Percentiles rank a stretch among this genome's conserved stretches.
Conservation (phyloP, 768 basidiomycete genomes). For the Kockovaella imperatae region DNA sequence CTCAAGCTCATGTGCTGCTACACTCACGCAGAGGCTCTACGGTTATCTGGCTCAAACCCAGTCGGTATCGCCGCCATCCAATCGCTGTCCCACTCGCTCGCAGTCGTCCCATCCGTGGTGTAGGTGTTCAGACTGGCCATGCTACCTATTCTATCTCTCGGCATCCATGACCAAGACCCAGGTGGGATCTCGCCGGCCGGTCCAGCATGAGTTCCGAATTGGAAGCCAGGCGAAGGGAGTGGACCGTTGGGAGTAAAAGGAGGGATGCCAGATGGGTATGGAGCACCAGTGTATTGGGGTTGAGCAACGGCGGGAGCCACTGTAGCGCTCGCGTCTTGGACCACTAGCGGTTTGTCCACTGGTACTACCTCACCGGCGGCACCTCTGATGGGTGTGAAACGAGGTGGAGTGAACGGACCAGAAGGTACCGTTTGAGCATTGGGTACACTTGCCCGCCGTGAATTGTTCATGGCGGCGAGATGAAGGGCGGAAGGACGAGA, state of each 20-base stretch:
- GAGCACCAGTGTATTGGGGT: background rate
- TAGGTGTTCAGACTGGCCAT: slow-evolving; percentile 31
- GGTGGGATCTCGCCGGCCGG: background rate
- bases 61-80: slow-evolving; percentile 4
- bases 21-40: slow-evolving; percentile 41
- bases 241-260: slow-evolving; percentile 21
- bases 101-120: slow-evolving; percentile 23
- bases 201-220: slow-evolving; percentile 22
- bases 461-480: slow-evolving; percentile 36
- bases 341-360: background rate
- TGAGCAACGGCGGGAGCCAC: background rate
- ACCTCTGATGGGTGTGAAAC: slow-evolving; percentile 17
- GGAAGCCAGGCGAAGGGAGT: slow-evolving; percentile 36
- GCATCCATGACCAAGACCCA: slow-evolving; percentile 12
- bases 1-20: background rate
- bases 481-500: slow-evolving; percentile 31
- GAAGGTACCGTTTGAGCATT: slow-evolving; percentile 26
- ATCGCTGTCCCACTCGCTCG: slow-evolving; percentile 19
- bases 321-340: slow-evolving; percentile 21
- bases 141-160: slow-evolving; percentile 30
- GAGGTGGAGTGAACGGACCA: slow-evolving; percentile 39
- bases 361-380: background rate
- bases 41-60: slow-evolving; percentile 25
- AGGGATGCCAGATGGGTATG: background rate
- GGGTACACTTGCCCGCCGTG: slow-evolving; percentile 32